A percentile compares a stretch with the other conserved stretches of the same genome.
Evolutionary conservation across 2,329 filamentous ascomycete species (phyloP).

Genomic region (Xylaria sp.): DNA sequence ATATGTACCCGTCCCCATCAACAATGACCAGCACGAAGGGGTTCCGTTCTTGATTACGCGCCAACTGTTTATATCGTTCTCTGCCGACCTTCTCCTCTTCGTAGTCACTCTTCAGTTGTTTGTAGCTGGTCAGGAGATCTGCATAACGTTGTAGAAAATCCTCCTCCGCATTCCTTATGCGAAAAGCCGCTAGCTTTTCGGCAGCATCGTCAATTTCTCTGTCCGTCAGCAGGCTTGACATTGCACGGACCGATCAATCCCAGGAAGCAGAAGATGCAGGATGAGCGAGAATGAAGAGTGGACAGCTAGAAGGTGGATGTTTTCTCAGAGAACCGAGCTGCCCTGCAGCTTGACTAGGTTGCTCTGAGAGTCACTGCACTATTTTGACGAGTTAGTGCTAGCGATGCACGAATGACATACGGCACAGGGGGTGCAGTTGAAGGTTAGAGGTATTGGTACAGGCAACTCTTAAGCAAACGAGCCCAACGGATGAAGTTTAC

Average conservation of each 20-base stretch:
- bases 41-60: slow-evolving; percentile 60
- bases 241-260: neutral
- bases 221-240: slow-evolving; percentile 43
- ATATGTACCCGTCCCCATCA: slow-evolving; percentile 70
- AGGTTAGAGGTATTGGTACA: neutral
- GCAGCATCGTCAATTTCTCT: slow-evolving; percentile 45
- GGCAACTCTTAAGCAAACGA: neutral
- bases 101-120: slow-evolving; percentile 64
- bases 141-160: slow-evolving; percentile 50
- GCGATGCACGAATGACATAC: neutral
- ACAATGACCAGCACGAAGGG: slow-evolving; percentile 70
- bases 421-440: neutral
- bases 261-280: neutral
- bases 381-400: neutral
- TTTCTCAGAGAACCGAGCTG: neutral
- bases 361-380: neutral
- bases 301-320: neutral
- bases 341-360: neutral
- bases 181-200: slow-evolving; percentile 49
- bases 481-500: neutral
- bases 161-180: slow-evolving; percentile 42
- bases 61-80: slow-evolving; percentile 65
- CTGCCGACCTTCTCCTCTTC: slow-evolving; percentile 65
- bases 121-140: slow-evolving; percentile 63
- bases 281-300: slow-evolving; percentile 1